Evolutionary conservation across 1,284 basidiomycete genomes (phyloP).

Genomic region (Apiotrichum montevideense): DNA sequence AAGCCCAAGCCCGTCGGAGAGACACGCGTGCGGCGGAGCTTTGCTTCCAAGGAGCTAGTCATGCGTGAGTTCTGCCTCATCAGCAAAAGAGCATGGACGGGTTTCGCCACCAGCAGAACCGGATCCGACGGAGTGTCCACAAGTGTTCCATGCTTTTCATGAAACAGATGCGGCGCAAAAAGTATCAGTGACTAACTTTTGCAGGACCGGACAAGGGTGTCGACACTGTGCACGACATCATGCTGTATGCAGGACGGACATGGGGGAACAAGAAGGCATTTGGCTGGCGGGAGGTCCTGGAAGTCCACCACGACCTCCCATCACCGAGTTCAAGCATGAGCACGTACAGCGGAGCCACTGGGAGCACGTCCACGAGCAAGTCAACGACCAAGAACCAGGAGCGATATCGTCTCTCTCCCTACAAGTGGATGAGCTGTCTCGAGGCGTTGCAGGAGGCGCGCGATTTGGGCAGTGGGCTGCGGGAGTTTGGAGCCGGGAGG

Average conservation of each 20-base stretch:
- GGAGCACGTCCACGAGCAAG: background rate
- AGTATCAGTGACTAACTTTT: too few relatives aligned
- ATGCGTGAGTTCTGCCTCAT: constrained; percentile 47
- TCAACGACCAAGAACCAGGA: constrained; percentile 53
- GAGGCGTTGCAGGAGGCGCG: constrained; percentile 61
- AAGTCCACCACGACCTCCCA: constrained; percentile 51
- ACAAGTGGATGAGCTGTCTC: constrained; percentile 68
- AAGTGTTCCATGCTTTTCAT: too few relatives aligned
- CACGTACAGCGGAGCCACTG: constrained; percentile 61
- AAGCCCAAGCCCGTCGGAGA: constrained; percentile 53
- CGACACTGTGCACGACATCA: constrained; percentile 72
- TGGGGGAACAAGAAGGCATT: constrained; percentile 66
- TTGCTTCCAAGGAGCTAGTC: constrained; percentile 62
- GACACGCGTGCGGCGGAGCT: constrained; percentile 62
- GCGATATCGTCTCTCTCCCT: constrained; percentile 88
- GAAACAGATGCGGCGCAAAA: too few relatives aligned
- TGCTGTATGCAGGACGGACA: constrained; percentile 65
- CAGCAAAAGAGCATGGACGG: background rate
- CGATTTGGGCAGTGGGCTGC: constrained; percentile 65
- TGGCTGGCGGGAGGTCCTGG: constrained; percentile 71
- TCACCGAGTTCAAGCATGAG: background rate
- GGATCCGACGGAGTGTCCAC: too few relatives aligned
- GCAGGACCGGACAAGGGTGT: constrained; percentile 66
- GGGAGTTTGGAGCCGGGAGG: constrained; percentile 61
- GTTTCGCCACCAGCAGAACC: background rate